Percentiles rank a stretch among this genome's conserved stretches.
These are phyloP conservation scores for Hirsutella rhossiliensis DNA, from an alignment of 2,329 filamentous ascomycete species.

Conservation along the genomic window DNA sequence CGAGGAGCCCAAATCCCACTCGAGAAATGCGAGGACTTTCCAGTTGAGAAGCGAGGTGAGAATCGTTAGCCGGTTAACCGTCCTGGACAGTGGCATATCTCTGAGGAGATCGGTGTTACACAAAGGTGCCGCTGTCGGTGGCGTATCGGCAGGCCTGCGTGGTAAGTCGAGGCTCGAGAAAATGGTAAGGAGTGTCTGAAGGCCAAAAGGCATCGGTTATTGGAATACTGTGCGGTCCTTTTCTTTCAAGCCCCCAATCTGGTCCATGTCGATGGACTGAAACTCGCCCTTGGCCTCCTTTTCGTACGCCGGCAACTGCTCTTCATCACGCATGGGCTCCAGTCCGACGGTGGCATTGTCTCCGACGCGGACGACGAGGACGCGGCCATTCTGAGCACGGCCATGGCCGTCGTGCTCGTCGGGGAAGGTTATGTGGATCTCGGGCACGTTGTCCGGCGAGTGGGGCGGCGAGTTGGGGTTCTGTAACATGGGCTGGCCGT, in stretches of 20 bases:
- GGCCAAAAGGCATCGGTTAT: constrained; percentile 7
- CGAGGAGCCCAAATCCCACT: neutral
- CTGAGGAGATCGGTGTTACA: neutral
- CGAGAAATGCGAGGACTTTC: neutral
- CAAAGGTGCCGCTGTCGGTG: neutral
- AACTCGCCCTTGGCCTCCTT: constrained; percentile 69
- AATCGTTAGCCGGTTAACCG: neutral
- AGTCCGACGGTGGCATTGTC: constrained; percentile 77
- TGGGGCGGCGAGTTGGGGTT: constrained; percentile 65
- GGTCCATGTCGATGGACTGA: constrained; percentile 87
- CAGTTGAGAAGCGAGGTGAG: neutral
- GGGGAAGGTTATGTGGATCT: constrained; percentile 97
- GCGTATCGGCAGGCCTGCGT: neutral
- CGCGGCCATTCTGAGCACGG: constrained; percentile 69
- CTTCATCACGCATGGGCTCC: constrained; percentile 73
- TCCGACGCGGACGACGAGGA: constrained; percentile 84
- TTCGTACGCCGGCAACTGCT: constrained; percentile 78
- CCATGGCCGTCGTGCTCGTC: constrained; percentile 84
- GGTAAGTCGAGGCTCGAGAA: neutral
- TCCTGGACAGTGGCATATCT: neutral
- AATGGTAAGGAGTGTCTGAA: neutral
- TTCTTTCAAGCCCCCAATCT: constrained; percentile 89
- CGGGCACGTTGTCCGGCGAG: constrained; percentile 73
- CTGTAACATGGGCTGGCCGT: constrained; percentile 61
- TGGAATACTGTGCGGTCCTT: constrained; percentile 46